Base-by-base conservation (phyloP, 306 rosid species). In the Inga oerstediana region DNA sequence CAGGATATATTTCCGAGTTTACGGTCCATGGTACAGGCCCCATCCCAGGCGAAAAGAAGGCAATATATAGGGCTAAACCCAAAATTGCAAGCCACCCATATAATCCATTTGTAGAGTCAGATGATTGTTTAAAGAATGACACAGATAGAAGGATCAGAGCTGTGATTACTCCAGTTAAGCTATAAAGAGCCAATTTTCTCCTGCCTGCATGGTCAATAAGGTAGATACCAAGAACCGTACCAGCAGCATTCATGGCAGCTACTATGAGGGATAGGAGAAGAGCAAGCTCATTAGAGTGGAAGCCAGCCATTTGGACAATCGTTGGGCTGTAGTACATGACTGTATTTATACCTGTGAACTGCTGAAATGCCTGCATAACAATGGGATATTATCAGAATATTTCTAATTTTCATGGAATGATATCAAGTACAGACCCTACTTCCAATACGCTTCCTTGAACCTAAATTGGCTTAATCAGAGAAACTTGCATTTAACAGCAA, bases 321-420 rank as follows among this genome's bases (percentile, higher is more conserved):
- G 95, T 95, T 84, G 98, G 98, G 87, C 98, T 94, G 89, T 94
- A 94, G 90, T 94, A 94, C 98, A 94, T 94, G 68, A 94, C 98
- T 13, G 98, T 95, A 90, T 95, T 95, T 85, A 95, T 95, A 48
- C 98, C 98, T 54, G 95, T 91, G 76, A 95, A 95, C 85, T 95
- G 98, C 88, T 95, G 98, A 79, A 95, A 95, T 41, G 98, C 98
- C 98, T 95, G 90, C 24, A 84, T 24, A 84, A 22, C 43, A 67
- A 59, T 49, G 74, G 71, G 59, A 84, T 68, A 43, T 59, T 51
- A 83, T 80, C 49, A 81, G 73, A 81, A 80, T 43, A 20, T 5
- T 54, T 39, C 69, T 67, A 70, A 54, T 41, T 67, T 43, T 52
- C 46, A 81, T 74, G 52, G 15, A 69, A 68, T 61, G 51, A 78